A percentile compares a stretch with the other conserved stretches of the same genome.
phyloP scores from a whole-genome alignment of 345 rosid species.

The Gossypium anomalum region DNA sequence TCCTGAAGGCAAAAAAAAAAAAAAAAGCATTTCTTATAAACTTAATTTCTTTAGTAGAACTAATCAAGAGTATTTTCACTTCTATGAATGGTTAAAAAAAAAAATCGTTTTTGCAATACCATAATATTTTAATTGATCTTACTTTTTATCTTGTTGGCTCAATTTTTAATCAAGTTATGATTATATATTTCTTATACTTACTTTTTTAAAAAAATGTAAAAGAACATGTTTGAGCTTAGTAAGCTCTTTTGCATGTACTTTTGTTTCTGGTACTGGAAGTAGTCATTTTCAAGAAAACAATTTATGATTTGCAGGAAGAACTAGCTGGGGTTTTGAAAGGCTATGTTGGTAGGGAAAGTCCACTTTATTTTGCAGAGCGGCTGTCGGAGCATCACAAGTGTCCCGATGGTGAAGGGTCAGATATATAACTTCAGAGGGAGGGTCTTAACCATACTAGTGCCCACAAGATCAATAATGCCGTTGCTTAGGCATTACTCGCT shows the following conservation, averaged over 20 bases:
- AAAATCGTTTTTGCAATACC: too few relatives aligned
- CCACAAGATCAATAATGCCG: constrained; percentile 85
- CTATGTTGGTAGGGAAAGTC: constrained; percentile 88
- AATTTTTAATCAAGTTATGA: too few relatives aligned
- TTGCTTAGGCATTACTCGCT: constrained; percentile 85
- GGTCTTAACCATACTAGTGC: constrained; percentile 96
- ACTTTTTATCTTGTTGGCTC: too few relatives aligned
- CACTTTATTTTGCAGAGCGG: constrained; percentile 88
- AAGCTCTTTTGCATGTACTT: neutral
- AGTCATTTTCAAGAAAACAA: neutral
- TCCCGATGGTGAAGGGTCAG: constrained; percentile 76
- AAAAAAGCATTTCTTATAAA: neutral
- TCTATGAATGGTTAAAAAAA: too few relatives aligned
- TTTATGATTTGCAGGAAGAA: constrained; percentile 48
- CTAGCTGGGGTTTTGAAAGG: constrained; percentile 77
- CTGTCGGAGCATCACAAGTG: constrained; percentile 75
- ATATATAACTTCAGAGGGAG: constrained; percentile 84
- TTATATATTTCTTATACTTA: too few relatives aligned
- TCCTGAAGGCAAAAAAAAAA: neutral
- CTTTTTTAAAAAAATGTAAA: too few relatives aligned
- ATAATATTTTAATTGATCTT: too few relatives aligned
- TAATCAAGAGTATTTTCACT: neutral
- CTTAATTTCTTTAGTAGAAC: neutral
- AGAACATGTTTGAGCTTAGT: neutral
- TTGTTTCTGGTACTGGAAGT: neutral